Base-by-base conservation (phyloP, 805 yeast genomes). In the Metschnikowia dekortorum region DNA sequence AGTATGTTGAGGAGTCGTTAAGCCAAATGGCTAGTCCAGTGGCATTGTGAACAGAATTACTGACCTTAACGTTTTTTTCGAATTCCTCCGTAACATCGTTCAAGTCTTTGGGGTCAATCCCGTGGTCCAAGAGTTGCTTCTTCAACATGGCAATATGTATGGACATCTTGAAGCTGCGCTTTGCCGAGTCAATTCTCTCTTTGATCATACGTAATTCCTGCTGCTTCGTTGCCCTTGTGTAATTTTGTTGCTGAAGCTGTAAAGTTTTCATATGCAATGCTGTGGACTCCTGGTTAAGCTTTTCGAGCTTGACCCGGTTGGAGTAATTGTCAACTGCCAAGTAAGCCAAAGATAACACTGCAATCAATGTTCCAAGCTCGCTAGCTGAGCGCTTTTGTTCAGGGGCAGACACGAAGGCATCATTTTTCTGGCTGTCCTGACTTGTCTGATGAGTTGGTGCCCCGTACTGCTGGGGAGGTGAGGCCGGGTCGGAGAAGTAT, bases 121-220 rank as follows among this genome's bases (percentile, higher is more conserved):
- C 87, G 3, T 64, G 59, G n/a, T 82, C 85, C 2, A 65, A 57
- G 48, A 85, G 66, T 60, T 85, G 89, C 57, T 81, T 74, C 46
- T 87, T 69, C 33, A 85, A 66, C 64, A 85, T 63, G 2, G 87
- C 89, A 38, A 85, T 75, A 60, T 85, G 92, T 61, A 84, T 67
- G 4, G 79, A 74, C 85, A 84, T 80, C 65, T 80, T 82, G 70
- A 64, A 69, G 71, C 76, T 61, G 71, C 84, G 53, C 73, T 70
- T 64, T 64, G 75, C 59, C 65, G 68, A 69, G 10, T 71, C 74
- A 48, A 73, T 71, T 14, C 85, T 66, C 53, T 81, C 84, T 53
- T 79, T 75, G 30, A 80, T 58, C n/a, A 77, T 66, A 54, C 78
- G 80, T 10, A 77, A 55, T 46, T 81, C 84, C 46, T 78, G 69